These are phyloP conservation scores for Ilex aquifolium DNA, from an alignment of 257 asterid species.

Conservation along the genomic window DNA sequence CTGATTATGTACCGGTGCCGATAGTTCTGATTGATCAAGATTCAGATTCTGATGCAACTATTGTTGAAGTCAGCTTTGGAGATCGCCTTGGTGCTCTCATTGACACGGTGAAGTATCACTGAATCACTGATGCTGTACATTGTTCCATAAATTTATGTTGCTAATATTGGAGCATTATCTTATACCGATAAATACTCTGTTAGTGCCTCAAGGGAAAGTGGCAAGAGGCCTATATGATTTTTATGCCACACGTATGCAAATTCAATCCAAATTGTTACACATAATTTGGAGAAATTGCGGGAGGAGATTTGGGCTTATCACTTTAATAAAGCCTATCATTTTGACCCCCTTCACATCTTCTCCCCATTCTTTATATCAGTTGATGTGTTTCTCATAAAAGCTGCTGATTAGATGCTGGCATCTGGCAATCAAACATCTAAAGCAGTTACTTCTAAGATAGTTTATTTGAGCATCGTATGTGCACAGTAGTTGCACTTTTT, in stretches of 20 bases:
- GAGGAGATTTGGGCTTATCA: neutral
- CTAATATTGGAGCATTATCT: neutral
- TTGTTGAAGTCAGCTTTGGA: slow-evolving; percentile 89
- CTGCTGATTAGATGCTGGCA: no score
- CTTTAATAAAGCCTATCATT: neutral
- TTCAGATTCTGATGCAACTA: slow-evolving; percentile 73
- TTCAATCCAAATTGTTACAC: neutral
- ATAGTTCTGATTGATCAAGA: slow-evolving; percentile 89
- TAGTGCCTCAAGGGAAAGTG: no score
- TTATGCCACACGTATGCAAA: no score
- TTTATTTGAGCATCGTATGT: neutral
- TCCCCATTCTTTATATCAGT: no score
- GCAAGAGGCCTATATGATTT: no score
- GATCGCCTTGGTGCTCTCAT: slow-evolving; percentile 96
- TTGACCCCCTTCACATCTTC: no score
- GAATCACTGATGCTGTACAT: neutral
- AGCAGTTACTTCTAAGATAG: neutral
- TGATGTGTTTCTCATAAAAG: no score
- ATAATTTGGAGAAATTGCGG: neutral
- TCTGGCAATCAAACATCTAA: no score
- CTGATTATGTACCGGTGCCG: slow-evolving; percentile 71
- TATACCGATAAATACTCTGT: no score
- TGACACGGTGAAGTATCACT: slow-evolving; percentile 60
- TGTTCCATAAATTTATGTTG: neutral
- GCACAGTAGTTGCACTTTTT: neutral